Evolutionary conservation across 2,329 filamentous ascomycete species (phyloP), one percentile per base, ranked within the genome.

Genomic region (Claviceps sp.): DNA sequence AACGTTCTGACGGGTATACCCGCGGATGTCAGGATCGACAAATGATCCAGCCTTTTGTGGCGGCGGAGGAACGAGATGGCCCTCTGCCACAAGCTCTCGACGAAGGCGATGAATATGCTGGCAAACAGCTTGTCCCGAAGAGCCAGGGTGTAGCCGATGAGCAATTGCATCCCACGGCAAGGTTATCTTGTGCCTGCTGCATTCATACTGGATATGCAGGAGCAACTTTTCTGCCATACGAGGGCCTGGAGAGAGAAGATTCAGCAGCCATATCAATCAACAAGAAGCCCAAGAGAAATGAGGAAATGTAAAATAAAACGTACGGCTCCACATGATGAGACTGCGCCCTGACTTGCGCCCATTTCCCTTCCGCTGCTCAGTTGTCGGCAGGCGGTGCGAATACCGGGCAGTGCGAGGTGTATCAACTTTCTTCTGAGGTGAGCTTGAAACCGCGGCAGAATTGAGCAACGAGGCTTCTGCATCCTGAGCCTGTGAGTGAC

Each of bases 211-310:
- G 0, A 73, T 55, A 51, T 67, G 59, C 0, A 74, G 60, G 0
- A 74, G 52, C 0, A 73, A 56, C 57, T 74, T 75, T 40, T 75
- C 72, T 0, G 64, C 60, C 70, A 75, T 75, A 9, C 71, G 67
- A 9, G 70, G 66, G 1, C 70, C 72, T 76, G n/a, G 38, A 18
- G 41, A 22, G 11, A 37, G 18, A 47, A 38, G 22, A 18, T 9
- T 34, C 9, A 36, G n/a, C n/a, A 18, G 24, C 26, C 24, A 4
- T 30, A 20, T 14, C 30, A 47, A 47, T 20, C 26, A 34, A 13
- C 4, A 18, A 20, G 36, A 47, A 30, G 20, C 38, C 18, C 8
- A 36, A 47, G 7, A 14, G 7, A 22, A 20, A 22, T 1, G 20
- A 3, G n/a, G 44, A 20, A 16, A 36, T 13, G n/a, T 20, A 41